These are phyloP conservation scores for Xylaria telfairii DNA, from an alignment of 495 filamentous ascomycete genomes.

Conservation along the genomic window DNA sequence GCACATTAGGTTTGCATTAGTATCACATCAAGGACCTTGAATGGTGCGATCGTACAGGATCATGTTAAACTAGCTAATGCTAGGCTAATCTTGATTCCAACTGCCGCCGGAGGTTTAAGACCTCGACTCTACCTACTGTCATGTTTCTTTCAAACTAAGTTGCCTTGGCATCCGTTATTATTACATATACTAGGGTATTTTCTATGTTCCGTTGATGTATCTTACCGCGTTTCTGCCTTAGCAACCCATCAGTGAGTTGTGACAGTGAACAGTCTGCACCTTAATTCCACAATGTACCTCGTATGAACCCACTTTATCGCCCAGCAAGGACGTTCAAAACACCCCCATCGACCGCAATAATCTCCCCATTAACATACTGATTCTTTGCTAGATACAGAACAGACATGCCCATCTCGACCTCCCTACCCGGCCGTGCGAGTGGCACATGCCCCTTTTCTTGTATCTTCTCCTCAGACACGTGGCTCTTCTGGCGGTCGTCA, in stretches of 20 bases:
- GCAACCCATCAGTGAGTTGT: too few species aligned
- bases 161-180: neutral
- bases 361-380: slow-evolving; percentile 65
- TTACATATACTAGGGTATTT: too few species aligned
- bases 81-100: neutral
- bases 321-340: slow-evolving; percentile 49
- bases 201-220: too few species aligned
- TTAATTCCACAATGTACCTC: neutral
- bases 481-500: slow-evolving; percentile 60
- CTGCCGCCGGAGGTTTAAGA: neutral
- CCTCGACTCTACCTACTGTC: neutral
- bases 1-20: slow-evolving; percentile 7
- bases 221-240: too few species aligned
- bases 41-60: neutral
- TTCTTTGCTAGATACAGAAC: slow-evolving; percentile 65
- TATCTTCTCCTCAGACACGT: slow-evolving; percentile 56
- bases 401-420: slow-evolving; percentile 64
- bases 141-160: neutral
- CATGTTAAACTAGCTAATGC: neutral
- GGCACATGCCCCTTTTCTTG: slow-evolving; percentile 60
- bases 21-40: neutral
- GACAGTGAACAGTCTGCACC: neutral
- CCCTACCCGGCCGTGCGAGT: slow-evolving; percentile 55
- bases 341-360: slow-evolving; percentile 66
- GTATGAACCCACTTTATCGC: slow-evolving; percentile 22